Evolutionary conservation across 1,284 basidiomycete genomes (phyloP).

Genomic region (Tremellales sp.): DNA sequence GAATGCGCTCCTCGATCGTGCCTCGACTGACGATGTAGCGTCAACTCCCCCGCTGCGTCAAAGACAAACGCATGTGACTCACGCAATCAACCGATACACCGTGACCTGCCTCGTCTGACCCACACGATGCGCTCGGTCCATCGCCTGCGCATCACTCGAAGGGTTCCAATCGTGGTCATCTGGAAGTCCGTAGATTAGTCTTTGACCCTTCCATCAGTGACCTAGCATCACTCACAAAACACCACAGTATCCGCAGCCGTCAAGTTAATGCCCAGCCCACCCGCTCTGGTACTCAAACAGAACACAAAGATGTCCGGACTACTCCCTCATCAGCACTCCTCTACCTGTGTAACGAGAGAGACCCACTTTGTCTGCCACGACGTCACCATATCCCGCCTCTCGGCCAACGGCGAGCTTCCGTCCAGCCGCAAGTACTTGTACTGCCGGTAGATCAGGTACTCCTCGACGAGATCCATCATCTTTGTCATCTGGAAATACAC

Average conservation of each 20-base stretch:
- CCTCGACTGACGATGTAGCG: slow-evolving; percentile 62
- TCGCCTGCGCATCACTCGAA: slow-evolving; percentile 97
- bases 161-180: slow-evolving; percentile 99
- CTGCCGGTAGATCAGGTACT: slow-evolving; percentile 95
- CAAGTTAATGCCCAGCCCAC: slow-evolving; percentile 96
- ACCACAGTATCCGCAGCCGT: slow-evolving; percentile 97
- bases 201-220: not conserved
- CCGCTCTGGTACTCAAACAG: slow-evolving; percentile 91
- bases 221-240: slow-evolving; percentile 55
- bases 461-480: slow-evolving; percentile 99
- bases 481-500: slow-evolving; percentile 99
- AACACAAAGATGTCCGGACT: slow-evolving; percentile 95
- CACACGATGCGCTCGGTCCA: slow-evolving; percentile 98
- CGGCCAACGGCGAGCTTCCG: slow-evolving; percentile 91
- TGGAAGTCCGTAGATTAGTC: slow-evolving; percentile 5
- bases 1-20: slow-evolving; percentile 97
- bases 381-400: slow-evolving; percentile 97
- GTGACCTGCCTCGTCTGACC: slow-evolving; percentile 99
- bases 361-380: slow-evolving; percentile 96
- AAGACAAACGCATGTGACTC: not conserved
- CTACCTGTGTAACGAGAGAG: not conserved
- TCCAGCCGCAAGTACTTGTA: slow-evolving; percentile 97
- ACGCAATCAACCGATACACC: slow-evolving; percentile 84
- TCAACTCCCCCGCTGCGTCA: slow-evolving; percentile 1
- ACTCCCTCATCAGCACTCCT: slow-evolving; percentile 7